Evolutionary conservation across 140 eudicot species (phyloP).

Genomic region (Oenanthe javanica): DNA sequence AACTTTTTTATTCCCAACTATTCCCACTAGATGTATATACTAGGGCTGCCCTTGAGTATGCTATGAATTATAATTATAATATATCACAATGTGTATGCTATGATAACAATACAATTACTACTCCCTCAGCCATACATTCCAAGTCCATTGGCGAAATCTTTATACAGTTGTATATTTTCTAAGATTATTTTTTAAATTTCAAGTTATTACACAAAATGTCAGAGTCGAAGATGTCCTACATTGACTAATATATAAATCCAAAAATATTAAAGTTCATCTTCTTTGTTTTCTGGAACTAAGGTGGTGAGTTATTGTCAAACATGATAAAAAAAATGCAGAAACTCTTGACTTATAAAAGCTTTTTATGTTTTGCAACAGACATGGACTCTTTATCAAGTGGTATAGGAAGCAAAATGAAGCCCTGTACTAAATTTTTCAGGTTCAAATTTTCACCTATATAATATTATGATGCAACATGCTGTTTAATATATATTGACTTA

Average conservation of each 20-base stretch:
- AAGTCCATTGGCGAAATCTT: neutral
- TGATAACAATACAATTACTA: neutral
- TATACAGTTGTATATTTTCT: neutral
- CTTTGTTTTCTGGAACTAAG: neutral
- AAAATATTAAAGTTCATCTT: neutral
- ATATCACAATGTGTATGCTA: neutral
- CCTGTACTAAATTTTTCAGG: constrained; percentile 10
- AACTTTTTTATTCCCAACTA: neutral
- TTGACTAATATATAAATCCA: neutral
- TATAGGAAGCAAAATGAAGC: constrained; percentile 11
- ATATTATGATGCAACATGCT: neutral
- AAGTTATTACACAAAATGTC: neutral
- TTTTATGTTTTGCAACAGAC: neutral
- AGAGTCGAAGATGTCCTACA: neutral
- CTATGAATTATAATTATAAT: neutral
- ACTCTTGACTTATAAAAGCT: neutral
- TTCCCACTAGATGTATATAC: neutral
- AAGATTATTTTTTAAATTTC: neutral
- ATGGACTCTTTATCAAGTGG: constrained; percentile 8
- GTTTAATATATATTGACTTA: neutral
- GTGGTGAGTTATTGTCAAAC: neutral
- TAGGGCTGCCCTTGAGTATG: neutral
- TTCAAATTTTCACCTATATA: constrained; percentile 6
- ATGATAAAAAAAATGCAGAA: neutral
- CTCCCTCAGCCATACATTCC: neutral